A percentile compares a stretch with the other conserved stretches of the same genome.
These are phyloP conservation scores for Chlorella ohadii DNA, from an alignment of 139 green algal species.

Conservation along the genomic window DNA sequence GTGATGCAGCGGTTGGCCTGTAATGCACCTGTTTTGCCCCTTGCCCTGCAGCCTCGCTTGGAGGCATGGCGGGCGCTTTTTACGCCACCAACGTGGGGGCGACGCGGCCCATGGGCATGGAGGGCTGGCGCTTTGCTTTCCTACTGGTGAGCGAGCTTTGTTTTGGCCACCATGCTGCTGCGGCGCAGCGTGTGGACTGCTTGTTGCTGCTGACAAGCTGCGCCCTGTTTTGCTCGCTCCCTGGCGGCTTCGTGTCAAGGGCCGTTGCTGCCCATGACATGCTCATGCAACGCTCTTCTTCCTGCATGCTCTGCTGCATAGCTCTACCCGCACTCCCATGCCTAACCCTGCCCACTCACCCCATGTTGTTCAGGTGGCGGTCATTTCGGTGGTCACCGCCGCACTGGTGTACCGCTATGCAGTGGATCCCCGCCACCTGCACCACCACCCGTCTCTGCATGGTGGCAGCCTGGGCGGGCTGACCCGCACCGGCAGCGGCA, in stretches of 20 bases:
- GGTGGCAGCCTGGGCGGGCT: neutral
- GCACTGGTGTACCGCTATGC: slow-evolving; percentile 40
- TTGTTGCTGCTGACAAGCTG: too few species aligned
- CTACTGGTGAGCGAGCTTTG: slow-evolving; percentile 24
- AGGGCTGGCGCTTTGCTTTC: slow-evolving; percentile 79
- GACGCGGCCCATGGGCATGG: slow-evolving; percentile 46
- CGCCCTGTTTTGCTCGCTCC: too few species aligned
- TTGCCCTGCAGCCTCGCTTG: slow-evolving; percentile 14
- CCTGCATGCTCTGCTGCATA: too few species aligned
- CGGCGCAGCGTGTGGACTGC: too few species aligned
- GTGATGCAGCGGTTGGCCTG: too few species aligned
- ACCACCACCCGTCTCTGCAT: slow-evolving; percentile 11
- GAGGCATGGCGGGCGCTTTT: slow-evolving; percentile 58
- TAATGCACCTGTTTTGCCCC: too few species aligned
- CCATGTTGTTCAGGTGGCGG: slow-evolving; percentile 35
- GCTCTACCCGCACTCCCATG: too few species aligned
- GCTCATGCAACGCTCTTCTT: too few species aligned
- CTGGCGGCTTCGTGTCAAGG: too few species aligned
- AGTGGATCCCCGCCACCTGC: slow-evolving; percentile 41
- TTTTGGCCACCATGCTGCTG: too few species aligned
- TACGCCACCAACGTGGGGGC: slow-evolving; percentile 44
- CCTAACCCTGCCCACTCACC: neutral
- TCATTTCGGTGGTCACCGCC: slow-evolving; percentile 32
- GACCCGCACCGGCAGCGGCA: neutral
- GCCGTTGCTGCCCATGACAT: too few species aligned